Base-by-base conservation (phyloP, 2,329 filamentous ascomycete species). In the Acephala macrosclerotiorum region DNA sequence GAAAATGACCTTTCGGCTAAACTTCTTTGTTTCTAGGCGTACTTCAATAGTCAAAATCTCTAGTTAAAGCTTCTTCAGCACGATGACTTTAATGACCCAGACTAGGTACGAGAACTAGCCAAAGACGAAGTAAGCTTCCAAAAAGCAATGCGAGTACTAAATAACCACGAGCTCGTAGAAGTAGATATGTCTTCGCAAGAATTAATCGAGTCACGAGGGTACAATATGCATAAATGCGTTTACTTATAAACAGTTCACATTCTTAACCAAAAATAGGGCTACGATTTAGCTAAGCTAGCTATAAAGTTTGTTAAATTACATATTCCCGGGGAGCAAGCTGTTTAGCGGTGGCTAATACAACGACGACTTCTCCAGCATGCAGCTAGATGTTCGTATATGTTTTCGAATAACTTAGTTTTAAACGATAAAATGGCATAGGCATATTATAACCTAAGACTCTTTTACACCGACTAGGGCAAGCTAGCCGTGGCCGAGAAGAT, bases 381-480 rank as follows among this genome's bases (percentile, higher is more conserved):
- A 65, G n/a, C 38, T 3, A 56, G 60, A 58, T 65, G 59, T 26
- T 65, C 18, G 36, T 53, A 65, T 60, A 65, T 63, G 47, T 2
- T 67, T 20, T 36, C 22, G 64, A 35, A 36, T 1, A 14, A 42
- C 75, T 49, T 76, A 70, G 53, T 6, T 0, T 0, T n/a, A 47
- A 47, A 68, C 49, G 45, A 67, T 72, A 20, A 29, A 38, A 51
- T 63, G 49, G n/a, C 33, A 70, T 12, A 40, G 65, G 61, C 1
- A 56, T 65, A 33, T n/a, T n/a, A n/a, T n/a, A n/a, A n/a, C n/a
- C n/a, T n/a, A n/a, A n/a, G n/a, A n/a, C n/a, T n/a, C n/a, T n/a
- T n/a, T n/a, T n/a, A n/a, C n/a, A n/a, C n/a, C n/a, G n/a, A n/a
- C n/a, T n/a, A n/a, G n/a, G n/a, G n/a, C n/a, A n/a, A n/a, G n/a